These are phyloP conservation scores for Neodidymelliopsis sp. DNA, from an alignment of 2,329 filamentous ascomycete species.

Conservation along the genomic window DNA sequence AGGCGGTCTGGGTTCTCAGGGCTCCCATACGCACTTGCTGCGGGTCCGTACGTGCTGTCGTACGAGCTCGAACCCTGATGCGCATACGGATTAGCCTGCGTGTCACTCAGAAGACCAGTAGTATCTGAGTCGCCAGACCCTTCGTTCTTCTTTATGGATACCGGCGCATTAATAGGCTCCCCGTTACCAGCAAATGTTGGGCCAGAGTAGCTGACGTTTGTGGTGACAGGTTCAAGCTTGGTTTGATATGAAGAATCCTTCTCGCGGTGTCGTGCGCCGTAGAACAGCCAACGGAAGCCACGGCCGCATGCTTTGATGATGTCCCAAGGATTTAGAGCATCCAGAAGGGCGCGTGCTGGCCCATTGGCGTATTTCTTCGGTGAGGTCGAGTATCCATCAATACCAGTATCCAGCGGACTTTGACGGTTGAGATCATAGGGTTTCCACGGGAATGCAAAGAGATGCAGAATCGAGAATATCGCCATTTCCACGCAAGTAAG, in stretches of 20 bases:
- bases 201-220: conserved; percentile 28
- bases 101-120: conserved; percentile 30
- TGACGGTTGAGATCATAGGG: conserved; percentile 63
- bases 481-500: conserved; percentile 87
- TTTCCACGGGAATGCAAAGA: conserved; percentile 82
- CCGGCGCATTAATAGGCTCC: conserved; percentile 14
- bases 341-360: conserved; percentile 68
- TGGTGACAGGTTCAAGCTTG: conserved; percentile 27
- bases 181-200: conserved; percentile 37
- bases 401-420: conserved; percentile 31
- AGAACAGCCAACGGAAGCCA: conserved; percentile 80
- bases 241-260: conserved; percentile 51
- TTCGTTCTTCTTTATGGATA: conserved; percentile 19
- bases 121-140: conserved; percentile 39
- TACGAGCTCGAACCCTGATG: conserved; percentile 14
- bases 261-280: conserved; percentile 69
- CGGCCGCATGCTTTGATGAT: conserved; percentile 80
- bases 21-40: conserved; percentile 4
- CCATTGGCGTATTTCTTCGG: conserved; percentile 65
- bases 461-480: conserved; percentile 76
- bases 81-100: conserved; percentile 36
- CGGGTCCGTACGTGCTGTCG: conserved; percentile 18
- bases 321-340: conserved; percentile 84
- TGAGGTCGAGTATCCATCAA: conserved; percentile 13
- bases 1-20: conserved; percentile 28